A percentile compares a stretch with the other conserved stretches of the same genome.
These are phyloP conservation scores for Colletotrichum sp. DNA, from an alignment of 2,329 filamentous ascomycete genomes.

Conservation along the genomic window DNA sequence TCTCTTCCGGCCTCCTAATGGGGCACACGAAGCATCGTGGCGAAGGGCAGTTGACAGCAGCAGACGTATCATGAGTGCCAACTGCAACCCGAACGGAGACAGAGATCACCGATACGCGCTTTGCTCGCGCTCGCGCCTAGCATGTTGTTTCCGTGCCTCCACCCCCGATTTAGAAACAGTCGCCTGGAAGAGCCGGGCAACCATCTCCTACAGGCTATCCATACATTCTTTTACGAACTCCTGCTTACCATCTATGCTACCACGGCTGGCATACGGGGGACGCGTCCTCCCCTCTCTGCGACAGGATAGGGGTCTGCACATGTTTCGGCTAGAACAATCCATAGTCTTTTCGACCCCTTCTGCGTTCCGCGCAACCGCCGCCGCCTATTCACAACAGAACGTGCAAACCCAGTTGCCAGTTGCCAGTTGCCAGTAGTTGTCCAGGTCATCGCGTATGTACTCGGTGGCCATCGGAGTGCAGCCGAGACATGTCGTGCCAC, in stretches of 20 bases:
- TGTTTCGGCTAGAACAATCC: slow-evolving; percentile 18
- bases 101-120: not conserved
- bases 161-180: not conserved
- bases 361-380: not conserved
- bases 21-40: not conserved
- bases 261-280: not conserved
- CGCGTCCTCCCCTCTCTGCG: not conserved
- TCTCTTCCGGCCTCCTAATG: not conserved
- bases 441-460: not conserved
- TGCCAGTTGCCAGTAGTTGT: not conserved
- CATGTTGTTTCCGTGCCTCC: not conserved
- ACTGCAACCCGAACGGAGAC: not conserved
- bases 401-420: not conserved
- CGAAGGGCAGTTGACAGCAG: not conserved
- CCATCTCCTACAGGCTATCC: not conserved
- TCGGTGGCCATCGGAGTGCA: not conserved
- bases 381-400: not conserved
- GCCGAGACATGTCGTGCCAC: not conserved
- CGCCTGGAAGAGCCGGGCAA: not conserved
- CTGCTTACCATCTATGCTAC: not conserved
- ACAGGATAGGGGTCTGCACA: not conserved
- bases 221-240: not conserved
- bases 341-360: not conserved
- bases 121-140: not conserved
- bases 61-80: not conserved